Base-by-base conservation (phyloP, 2,329 filamentous ascomycete genomes). In the Lecanicillium sp. region DNA sequence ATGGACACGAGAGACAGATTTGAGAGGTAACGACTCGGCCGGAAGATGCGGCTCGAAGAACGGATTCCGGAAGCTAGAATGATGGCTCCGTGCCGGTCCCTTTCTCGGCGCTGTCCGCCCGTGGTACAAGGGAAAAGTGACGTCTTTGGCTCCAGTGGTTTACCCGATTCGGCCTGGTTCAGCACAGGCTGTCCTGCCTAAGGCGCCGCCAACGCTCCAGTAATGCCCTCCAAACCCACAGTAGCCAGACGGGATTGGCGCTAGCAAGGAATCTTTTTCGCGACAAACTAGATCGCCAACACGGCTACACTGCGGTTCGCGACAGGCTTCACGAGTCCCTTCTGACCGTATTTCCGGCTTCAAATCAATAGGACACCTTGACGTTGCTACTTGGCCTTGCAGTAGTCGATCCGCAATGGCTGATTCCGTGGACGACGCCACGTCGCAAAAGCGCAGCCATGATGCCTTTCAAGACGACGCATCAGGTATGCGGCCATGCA, bases 401-500 rank as follows among this genome's bases (percentile, higher is more conserved):
- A 14, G 33, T 28, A 11, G 35, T 14, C 13, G 20, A 15, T 6
- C 16, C 30, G 37, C 29, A 28, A 58, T 58, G 55, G 49, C 48
- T 4, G 55, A 56, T 4, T 31, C 50, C 25, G 58, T 62, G 14
- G 57, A 61, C 17, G 56, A 61, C 28, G 51, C 49, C 38, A 52
- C 52, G 45, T 54, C 56, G 20, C 58, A 63, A 49, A 65, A 65
- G 59, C 69, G 78, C 43, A 73, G 65, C 45, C 73, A 77, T 50
- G 69, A 71, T 19, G 73, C 74, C 30, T 68, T 75, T 37, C 64
- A 70, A 17, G 66, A 63, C 31, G 58, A 65, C 42, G 64, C 72
- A 52, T 57, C 57, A 44, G 65, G 65, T 64, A 55, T 35, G 55
- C 29, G 25, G 19, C 43, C 33, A 28, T 6, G 31, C 36, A 28